phyloP scores from a whole-genome alignment of 768 basidiomycete genomes.

The Rhizopogon vesiculosus region DNA sequence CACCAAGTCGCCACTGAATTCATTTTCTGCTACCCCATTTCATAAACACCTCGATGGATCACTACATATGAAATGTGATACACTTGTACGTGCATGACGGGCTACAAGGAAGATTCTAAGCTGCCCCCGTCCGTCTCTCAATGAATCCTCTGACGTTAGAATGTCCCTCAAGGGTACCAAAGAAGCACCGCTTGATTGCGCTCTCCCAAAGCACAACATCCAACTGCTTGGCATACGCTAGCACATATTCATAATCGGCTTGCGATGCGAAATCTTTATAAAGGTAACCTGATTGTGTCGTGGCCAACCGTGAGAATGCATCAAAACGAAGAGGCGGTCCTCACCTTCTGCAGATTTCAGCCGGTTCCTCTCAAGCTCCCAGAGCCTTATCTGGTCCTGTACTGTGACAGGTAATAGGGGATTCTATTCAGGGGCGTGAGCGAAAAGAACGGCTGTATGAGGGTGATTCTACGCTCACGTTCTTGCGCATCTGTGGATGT shows the following conservation, averaged over 20 bases:
- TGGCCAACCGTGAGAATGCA: not conserved
- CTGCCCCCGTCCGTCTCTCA: constrained; percentile 55
- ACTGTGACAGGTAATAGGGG: constrained; percentile 95
- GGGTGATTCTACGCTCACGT: constrained; percentile 43
- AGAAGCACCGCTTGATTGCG: constrained; percentile 68
- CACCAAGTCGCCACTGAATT: not conserved
- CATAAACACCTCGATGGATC: not conserved
- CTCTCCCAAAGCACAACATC: constrained; percentile 85
- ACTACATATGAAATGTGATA: not conserved
- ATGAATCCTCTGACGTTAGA: constrained; percentile 76
- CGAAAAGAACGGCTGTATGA: not conserved
- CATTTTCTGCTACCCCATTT: not conserved
- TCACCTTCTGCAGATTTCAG: constrained; percentile 84
- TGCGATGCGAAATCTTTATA: constrained; percentile 86
- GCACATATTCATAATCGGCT: constrained; percentile 83
- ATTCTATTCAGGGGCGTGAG: constrained; percentile 46
- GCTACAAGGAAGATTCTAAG: constrained; percentile 9
- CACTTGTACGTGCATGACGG: not conserved
- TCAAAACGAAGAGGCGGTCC: constrained; percentile 13
- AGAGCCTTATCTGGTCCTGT: constrained; percentile 95
- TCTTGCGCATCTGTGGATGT: constrained; percentile 96
- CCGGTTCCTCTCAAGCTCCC: constrained; percentile 95
- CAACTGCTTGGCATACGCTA: constrained; percentile 80
- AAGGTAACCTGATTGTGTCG: constrained; percentile 60
- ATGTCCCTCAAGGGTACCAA: constrained; percentile 76